phyloP scores from a whole-genome alignment of 805 yeast genomes.

The Spathaspora hagerdaliae region DNA sequence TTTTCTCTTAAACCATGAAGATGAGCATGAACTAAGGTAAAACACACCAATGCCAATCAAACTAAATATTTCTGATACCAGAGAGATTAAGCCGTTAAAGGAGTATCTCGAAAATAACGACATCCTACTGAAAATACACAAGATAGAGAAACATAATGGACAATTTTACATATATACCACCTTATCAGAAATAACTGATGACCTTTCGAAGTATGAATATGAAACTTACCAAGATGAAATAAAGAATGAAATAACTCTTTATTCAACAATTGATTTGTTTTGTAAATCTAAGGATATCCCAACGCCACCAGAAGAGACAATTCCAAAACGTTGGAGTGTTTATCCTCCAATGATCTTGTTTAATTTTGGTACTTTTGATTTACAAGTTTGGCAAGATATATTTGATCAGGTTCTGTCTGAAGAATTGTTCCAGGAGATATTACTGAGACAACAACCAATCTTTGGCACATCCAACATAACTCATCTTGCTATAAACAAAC shows the following conservation, averaged over 20 bases:
- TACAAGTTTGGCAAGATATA: conserved; percentile 26
- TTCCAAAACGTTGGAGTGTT: conserved; percentile 56
- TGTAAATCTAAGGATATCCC: background rate
- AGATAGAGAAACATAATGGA: conserved; percentile 11
- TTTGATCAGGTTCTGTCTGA: background rate
- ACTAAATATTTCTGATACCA: conserved; percentile 7
- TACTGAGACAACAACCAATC: conserved; percentile 1
- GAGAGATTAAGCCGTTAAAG: conserved; percentile 17
- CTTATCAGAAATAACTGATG: conserved; percentile 4
- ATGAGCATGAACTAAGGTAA: background rate
- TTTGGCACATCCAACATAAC: conserved; percentile 28
- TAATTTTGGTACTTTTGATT: conserved; percentile 44
- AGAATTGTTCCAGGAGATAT: conserved; percentile 6
- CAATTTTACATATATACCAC: conserved; percentile 12
- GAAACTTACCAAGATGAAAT: conserved; percentile 1
- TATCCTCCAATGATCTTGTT: conserved; percentile 68
- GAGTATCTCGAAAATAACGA: conserved; percentile 11
- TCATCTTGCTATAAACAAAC: conserved; percentile 69
- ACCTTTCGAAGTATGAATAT: background rate
- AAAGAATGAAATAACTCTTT: background rate
- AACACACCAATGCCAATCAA: conserved; percentile 4
- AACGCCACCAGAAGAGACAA: background rate
- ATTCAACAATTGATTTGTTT: background rate
- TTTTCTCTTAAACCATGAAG: no score
- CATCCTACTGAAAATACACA: conserved; percentile 13